Conservation (phyloP, 176 grass and related monocot species). For the Oropetium thomaeum region DNA sequence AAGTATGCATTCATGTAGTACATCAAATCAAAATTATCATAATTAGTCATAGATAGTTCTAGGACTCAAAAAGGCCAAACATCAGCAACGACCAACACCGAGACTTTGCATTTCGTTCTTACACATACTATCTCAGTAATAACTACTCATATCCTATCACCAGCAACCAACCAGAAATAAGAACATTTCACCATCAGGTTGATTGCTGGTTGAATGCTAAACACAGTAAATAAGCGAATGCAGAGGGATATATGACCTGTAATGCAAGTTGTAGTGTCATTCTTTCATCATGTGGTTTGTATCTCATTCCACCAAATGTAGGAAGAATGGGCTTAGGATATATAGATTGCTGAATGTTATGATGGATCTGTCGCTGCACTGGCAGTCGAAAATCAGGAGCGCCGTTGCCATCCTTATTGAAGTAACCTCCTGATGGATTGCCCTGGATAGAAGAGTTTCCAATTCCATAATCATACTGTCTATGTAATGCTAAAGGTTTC, state of each 20-base stretch:
- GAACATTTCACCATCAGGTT: background rate
- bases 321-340: conserved; percentile 44
- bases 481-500: conserved; percentile 30
- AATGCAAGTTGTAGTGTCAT: conserved; percentile 65
- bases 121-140: conserved; percentile 1
- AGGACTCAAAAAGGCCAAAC: background rate
- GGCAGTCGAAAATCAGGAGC: conserved; percentile 55
- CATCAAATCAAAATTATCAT: background rate
- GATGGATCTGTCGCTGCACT: conserved; percentile 19
- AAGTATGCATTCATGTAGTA: background rate
- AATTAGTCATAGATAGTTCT: background rate
- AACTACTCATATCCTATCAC: conserved; percentile 1
- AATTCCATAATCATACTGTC: conserved; percentile 43
- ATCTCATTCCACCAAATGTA: conserved; percentile 50
- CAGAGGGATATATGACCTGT: conserved; percentile 55
- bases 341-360: conserved; percentile 43
- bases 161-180: background rate
- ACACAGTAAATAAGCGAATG: background rate
- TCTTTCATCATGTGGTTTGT: conserved; percentile 71
- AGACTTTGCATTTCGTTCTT: conserved; percentile 13
- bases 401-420: conserved; percentile 43
- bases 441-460: conserved; percentile 31
- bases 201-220: conserved; percentile 4
- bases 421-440: conserved; percentile 33
- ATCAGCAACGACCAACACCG: conserved; percentile 15